phyloP scores from a whole-genome alignment of 2,329 filamentous ascomycete species.

The Biscogniauxia mediterranea region DNA sequence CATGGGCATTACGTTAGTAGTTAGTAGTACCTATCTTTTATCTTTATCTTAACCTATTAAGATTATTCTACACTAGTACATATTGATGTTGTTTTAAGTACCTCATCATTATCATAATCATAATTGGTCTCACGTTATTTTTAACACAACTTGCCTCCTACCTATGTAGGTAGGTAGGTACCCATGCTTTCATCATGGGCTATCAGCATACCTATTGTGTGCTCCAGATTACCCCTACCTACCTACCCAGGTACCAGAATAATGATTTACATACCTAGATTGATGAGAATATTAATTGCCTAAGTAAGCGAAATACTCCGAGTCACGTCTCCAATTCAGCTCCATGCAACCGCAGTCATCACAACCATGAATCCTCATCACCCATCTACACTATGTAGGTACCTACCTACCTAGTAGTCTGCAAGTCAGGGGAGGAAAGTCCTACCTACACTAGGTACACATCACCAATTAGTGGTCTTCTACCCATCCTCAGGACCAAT shows the following conservation, averaged over 20 bases:
- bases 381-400: no score
- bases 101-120: background rate
- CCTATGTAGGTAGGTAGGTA: background rate
- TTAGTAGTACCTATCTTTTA: no score
- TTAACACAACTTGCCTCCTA: background rate
- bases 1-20: no score
- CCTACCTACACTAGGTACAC: no score
- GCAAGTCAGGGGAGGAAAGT: background rate
- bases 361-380: background rate
- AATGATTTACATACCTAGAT: background rate
- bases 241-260: background rate
- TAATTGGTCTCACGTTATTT: background rate
- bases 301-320: background rate
- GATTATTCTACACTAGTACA: background rate
- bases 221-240: background rate
- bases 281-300: background rate
- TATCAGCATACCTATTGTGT: background rate
- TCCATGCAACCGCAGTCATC: background rate
- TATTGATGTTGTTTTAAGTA: background rate
- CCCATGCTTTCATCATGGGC: no score
- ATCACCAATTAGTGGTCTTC: background rate
- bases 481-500: constrained; percentile 14
- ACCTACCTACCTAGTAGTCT: no score
- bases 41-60: background rate
- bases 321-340: background rate